Evolutionary conservation across 2,329 filamentous ascomycete species (phyloP), one percentile per base, ranked within the genome.

Genomic region (Fusarium agapanthi): DNA sequence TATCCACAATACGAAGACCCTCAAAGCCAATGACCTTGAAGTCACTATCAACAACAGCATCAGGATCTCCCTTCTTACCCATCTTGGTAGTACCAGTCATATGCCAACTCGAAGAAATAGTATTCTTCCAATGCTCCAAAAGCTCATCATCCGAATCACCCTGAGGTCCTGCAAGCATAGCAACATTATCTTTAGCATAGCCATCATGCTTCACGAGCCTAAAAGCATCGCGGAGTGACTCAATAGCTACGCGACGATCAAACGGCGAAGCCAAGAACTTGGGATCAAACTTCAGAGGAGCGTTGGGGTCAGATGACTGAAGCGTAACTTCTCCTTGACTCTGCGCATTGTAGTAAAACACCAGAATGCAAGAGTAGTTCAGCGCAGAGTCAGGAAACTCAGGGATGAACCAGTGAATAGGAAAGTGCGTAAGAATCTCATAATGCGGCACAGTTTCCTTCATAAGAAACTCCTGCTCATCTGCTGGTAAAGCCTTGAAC

Each of bases 71-170:
- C 0, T 62, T 43, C 67, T 80, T 84, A 0, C 88, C 89, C 88
- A 91, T 91, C 76, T 86, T 86, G 12, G 83, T 84, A 0, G 89
- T 91, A 0, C 87, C 86, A 2, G 83, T 87, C 85, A 85, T 89
- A 76, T 87, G 88, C 86, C 84, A 90, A 62, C 81, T 87, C 6
- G 84, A 87, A 35, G 78, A 81, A 24, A 83, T 79, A 30, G 78
- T 84, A 34, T 84, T 77, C 58, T 78, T 80, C 83, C 83, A 88
- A 72, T 83, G 81, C 6, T 72, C 78, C 14, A 84, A 76, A 18
- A 91, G 80, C 64, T 90, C 88, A 56, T 88, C 87, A 34, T 90
- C 88, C 0, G 83, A 84, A 1, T 85, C 83, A 18, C 84, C 83
- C 20, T 81, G 74, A 0, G 88, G 87, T 4, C 78, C 84, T 3